Conservation (phyloP, 345 rosid genomes). For the Firmiana major region DNA sequence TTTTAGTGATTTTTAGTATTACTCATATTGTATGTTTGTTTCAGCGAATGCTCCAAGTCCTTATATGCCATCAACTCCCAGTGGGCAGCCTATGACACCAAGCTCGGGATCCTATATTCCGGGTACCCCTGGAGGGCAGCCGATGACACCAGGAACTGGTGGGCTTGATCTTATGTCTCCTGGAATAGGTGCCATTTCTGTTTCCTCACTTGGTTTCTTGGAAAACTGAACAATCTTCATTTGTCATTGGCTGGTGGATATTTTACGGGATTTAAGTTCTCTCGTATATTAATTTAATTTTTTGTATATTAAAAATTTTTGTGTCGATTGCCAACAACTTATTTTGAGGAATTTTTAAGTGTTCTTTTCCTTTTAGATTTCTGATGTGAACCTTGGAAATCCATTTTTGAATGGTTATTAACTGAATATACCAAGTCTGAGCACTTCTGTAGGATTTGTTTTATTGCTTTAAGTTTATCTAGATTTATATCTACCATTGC, state of each 20-base stretch:
- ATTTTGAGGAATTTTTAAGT: not conserved
- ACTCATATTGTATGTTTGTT: slow-evolving; percentile 19
- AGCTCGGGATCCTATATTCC: slow-evolving; percentile 73
- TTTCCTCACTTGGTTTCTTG: not conserved
- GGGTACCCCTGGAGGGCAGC: slow-evolving; percentile 97
- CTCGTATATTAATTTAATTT: not conserved
- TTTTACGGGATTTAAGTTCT: not conserved
- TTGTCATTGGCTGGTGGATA: not conserved
- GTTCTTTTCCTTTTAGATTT: not conserved
- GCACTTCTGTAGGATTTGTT: not conserved
- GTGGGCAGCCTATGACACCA: slow-evolving; percentile 91
- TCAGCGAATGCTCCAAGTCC: slow-evolving; percentile 93
- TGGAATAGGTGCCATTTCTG: slow-evolving; percentile 42
- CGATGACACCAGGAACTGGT: slow-evolving; percentile 88
- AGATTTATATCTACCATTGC: not conserved
- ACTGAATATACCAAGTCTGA: not conserved
- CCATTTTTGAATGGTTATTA: not conserved
- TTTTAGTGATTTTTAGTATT: not conserved
- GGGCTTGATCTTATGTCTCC: slow-evolving; percentile 94
- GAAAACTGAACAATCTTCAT: not conserved
- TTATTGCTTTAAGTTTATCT: not conserved
- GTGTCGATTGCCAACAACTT: not conserved
- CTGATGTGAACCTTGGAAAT: not conserved
- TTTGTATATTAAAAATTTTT: not conserved
- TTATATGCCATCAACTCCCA: slow-evolving; percentile 88